Conservation (phyloP, 179 eudicot genomes). For the Camellia oleifera region DNA sequence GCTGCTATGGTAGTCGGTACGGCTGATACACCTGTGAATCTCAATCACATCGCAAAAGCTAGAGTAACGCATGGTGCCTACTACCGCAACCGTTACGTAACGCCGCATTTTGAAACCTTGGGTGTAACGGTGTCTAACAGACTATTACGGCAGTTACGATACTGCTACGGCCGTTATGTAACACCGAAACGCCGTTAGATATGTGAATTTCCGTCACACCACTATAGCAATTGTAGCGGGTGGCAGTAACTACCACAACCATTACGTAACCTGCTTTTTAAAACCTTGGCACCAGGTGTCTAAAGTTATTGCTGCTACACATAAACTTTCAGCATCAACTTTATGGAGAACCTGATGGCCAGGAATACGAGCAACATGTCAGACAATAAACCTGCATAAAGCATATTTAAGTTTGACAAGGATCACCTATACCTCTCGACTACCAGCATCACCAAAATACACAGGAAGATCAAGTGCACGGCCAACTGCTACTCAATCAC, state of each 20-base stretch:
- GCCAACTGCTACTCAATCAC: constrained; percentile 95
- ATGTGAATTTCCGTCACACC: too few species aligned
- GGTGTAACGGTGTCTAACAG: too few species aligned
- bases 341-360: constrained; percentile 85
- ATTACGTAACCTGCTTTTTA: constrained; percentile 2
- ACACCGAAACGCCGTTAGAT: constrained; percentile 58
- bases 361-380: constrained; percentile 19
- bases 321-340: constrained; percentile 95
- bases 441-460: constrained; percentile 99
- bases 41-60: too few species aligned
- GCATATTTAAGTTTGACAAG: constrained; percentile 11
- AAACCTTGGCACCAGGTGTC: constrained; percentile 86
- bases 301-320: constrained; percentile 93
- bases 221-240: too few species aligned
- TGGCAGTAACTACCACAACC: too few species aligned
- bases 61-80: too few species aligned
- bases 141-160: too few species aligned
- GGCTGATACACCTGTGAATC: too few species aligned
- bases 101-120: too few species aligned
- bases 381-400: constrained; percentile 17
- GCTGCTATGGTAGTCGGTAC: too few species aligned
- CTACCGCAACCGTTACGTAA: too few species aligned
- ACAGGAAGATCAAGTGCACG: constrained; percentile 99
- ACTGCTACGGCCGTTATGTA: constrained; percentile 49
- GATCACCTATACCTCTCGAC: constrained; percentile 77